These are phyloP conservation scores for Chlamydomonas schloesseri DNA, from an alignment of 139 green algal genomes.

Conservation along the genomic window DNA sequence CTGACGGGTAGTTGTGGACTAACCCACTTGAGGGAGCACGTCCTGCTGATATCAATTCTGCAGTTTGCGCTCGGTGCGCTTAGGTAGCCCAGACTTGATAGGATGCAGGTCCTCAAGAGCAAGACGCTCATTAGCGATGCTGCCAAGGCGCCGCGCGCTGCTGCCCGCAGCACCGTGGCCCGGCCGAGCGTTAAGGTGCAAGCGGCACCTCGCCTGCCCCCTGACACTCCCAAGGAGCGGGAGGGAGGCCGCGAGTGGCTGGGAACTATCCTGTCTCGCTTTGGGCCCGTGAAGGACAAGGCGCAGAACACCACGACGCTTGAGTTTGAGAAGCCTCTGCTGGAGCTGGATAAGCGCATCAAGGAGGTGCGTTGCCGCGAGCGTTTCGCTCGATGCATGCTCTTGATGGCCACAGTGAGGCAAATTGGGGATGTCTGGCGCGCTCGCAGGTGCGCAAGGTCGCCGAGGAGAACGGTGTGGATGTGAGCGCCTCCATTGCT, in stretches of 20 bases:
- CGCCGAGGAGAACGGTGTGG: conserved; percentile 93
- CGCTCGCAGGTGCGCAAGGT: conserved; percentile 86
- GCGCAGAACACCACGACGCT: conserved; percentile 75
- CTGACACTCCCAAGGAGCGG: conserved; percentile 43
- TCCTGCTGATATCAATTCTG: too few species aligned
- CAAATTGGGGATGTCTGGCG: neutral
- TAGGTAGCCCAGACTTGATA: neutral
- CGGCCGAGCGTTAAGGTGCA: neutral
- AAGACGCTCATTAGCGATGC: conserved; percentile 16
- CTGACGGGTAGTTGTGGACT: too few species aligned
- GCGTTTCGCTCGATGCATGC: too few species aligned
- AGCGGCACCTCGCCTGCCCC: conserved; percentile 17
- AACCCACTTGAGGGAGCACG: too few species aligned
- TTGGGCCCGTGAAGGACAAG: conserved; percentile 84
- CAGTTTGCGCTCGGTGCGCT: too few species aligned
- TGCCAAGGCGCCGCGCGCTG: neutral
- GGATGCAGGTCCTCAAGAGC: conserved; percentile 22
- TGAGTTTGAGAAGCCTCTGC: conserved; percentile 97
- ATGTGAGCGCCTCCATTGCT: conserved; percentile 87
- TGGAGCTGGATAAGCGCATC: conserved; percentile 97
- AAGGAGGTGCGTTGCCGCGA: conserved; percentile 83
- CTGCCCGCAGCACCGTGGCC: neutral
- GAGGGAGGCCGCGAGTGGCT: conserved; percentile 68
- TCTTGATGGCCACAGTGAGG: too few species aligned
- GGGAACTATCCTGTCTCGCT: conserved; percentile 74